Base-by-base conservation (phyloP, 2,329 filamentous ascomycete genomes). In the Onygena corvina region DNA sequence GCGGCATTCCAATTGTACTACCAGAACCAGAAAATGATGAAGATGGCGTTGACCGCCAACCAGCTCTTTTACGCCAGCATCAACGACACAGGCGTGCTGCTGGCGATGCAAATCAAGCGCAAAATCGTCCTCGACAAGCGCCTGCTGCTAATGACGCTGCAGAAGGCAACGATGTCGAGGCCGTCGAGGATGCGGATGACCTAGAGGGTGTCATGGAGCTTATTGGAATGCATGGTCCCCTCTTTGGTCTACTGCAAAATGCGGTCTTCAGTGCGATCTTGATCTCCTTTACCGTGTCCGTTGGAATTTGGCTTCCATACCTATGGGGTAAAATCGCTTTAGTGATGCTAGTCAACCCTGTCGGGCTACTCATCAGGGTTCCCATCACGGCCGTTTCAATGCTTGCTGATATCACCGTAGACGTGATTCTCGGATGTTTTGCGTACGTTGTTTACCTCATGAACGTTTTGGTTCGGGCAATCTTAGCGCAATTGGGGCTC, bases 171-270 rank as follows among this genome's bases (percentile, higher is more conserved):
- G 78, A 81, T 53, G 70, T 64, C 42, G 72, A 76, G 55, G 71
- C 67, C n/a, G 64, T 70, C 12, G 72, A 75, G 36, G 84, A 95
- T 57, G 85, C 85, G 7, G 92, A 98, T 66, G 92, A 98, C 61
- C 80, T 98, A 12, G 92, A 98, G 63, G 92, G 92, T 0, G 86
- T 98, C 47, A 81, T 98, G 72, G 92, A 98, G 64, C 77, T 98
- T 12, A 84, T 98, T 52, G 92, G 92, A 31, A 93, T 98, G 84
- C 86, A 93, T 60, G 92, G 92, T 0, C 92, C 92, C 0, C 74
- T 98, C 2, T 83, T 84, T 11, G 88, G 87, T 2, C 76, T 98
- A 4, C 80, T 96, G 57, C 92, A 98, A 61, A 98, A 98, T 57
- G 88, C 86, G 49, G 81, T 95, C 12, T 98, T 98, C 66, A 94